A percentile compares a stretch with the other conserved stretches of the same genome.
Conservation (phyloP, 2,329 filamentous ascomycete species). For the Venturia effusa region DNA sequence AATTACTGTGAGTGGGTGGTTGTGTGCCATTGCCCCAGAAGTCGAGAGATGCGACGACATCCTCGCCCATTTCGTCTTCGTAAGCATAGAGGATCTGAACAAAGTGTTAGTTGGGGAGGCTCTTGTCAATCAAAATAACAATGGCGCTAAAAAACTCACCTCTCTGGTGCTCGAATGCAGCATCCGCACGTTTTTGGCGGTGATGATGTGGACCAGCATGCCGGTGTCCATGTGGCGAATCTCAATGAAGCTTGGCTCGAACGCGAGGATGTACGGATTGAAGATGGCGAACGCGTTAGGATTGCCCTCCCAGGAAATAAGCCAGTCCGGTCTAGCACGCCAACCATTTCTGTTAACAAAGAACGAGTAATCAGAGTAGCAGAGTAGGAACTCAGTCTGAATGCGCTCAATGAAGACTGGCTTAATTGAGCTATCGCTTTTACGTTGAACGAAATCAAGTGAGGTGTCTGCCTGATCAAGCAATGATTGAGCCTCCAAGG, state of each 20-base stretch:
- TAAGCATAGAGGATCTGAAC: conserved; percentile 89
- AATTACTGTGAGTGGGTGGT: conserved; percentile 3
- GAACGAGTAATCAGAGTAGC: conserved; percentile 98
- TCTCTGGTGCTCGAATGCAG: conserved; percentile 94
- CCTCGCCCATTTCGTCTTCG: conserved; percentile 87
- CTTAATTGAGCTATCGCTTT: conserved; percentile 86
- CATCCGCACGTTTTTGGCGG: conserved; percentile 94
- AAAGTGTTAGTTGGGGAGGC: neutral
- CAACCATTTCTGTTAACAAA: conserved; percentile 98
- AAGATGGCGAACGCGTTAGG: conserved; percentile 89
- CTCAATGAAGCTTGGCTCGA: conserved; percentile 96
- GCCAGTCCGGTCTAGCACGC: conserved; percentile 92
- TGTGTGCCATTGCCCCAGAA: conserved; percentile 55
- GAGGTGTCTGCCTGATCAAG: conserved; percentile 97
- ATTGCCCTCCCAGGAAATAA: conserved; percentile 92
- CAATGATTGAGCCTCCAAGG: conserved; percentile 92
- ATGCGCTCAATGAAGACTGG: conserved; percentile 96
- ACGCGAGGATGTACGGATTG: conserved; percentile 93
- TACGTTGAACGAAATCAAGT: conserved; percentile 88
- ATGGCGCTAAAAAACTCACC: conserved; percentile 43
- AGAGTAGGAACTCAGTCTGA: conserved; percentile 92
- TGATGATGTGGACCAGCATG: conserved; percentile 84
- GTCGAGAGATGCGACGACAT: conserved; percentile 88
- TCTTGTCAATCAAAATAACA: neutral
- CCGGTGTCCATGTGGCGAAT: conserved; percentile 91